Conservation (phyloP, 2,329 filamentous ascomycete genomes). For the Verticillium longisporum region DNA sequence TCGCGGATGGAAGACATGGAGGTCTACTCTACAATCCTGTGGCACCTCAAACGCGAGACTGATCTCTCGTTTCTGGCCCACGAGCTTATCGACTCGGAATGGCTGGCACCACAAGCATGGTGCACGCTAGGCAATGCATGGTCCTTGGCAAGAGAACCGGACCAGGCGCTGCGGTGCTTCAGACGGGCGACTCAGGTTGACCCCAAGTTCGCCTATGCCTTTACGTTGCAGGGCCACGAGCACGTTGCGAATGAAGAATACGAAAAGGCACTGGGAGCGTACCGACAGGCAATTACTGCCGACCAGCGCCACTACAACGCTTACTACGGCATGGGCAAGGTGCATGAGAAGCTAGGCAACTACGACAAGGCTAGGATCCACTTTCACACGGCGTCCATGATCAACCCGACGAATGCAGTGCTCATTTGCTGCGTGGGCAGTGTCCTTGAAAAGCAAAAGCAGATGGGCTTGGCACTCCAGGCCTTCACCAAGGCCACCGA, state of each 20-base stretch:
- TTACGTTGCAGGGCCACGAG: slow-evolving; percentile 92
- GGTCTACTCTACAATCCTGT: slow-evolving; percentile 96
- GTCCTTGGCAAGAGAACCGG: slow-evolving; percentile 85
- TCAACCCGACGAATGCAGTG: slow-evolving; percentile 92
- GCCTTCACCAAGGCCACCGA: slow-evolving; percentile 80
- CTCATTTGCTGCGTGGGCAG: slow-evolving; percentile 88
- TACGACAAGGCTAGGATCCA: slow-evolving; percentile 88
- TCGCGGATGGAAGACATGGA: slow-evolving; percentile 92
- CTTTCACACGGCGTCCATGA: slow-evolving; percentile 78
- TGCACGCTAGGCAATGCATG: slow-evolving; percentile 92
- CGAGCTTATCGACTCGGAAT: slow-evolving; percentile 78
- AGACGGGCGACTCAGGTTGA: slow-evolving; percentile 88
- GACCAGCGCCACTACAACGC: slow-evolving; percentile 93
- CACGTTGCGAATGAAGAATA: slow-evolving; percentile 95
- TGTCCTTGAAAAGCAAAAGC: slow-evolving; percentile 82
- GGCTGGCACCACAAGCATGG: slow-evolving; percentile 91
- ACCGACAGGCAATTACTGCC: slow-evolving; percentile 77
- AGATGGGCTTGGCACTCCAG: slow-evolving; percentile 68
- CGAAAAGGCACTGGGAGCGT: slow-evolving; percentile 84
- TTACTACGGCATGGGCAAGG: slow-evolving; percentile 83
- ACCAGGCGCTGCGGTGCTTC: slow-evolving; percentile 91
- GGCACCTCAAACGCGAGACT: slow-evolving; percentile 90
- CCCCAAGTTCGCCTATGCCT: slow-evolving; percentile 88
- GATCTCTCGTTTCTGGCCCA: slow-evolving; percentile 90
- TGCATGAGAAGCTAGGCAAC: slow-evolving; percentile 86